Evolutionary conservation across 345 rosid genomes (phyloP).

Genomic region (Ailanthus altissimus): DNA sequence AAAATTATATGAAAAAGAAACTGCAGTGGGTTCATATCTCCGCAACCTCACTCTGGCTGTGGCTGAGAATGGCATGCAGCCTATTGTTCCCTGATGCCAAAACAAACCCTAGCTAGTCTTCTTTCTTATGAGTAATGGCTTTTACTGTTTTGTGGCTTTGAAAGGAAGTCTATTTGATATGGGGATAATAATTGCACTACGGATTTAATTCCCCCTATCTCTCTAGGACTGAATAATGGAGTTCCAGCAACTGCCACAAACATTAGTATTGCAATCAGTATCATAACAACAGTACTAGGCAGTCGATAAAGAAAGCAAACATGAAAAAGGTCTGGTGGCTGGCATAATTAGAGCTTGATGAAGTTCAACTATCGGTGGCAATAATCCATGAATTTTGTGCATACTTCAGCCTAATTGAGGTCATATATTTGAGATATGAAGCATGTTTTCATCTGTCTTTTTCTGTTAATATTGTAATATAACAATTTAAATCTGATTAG

Average conservation of each 20-base stretch:
- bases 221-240: constrained; percentile 3
- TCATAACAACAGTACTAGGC: too few species aligned
- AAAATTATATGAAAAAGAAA: constrained; percentile 14
- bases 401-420: neutral
- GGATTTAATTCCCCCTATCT: constrained; percentile 2
- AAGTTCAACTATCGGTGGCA: neutral
- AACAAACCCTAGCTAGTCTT: constrained; percentile 27
- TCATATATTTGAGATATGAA: neutral
- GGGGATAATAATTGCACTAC: neutral
- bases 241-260: neutral
- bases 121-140: neutral
- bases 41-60: constrained; percentile 17
- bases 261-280: neutral
- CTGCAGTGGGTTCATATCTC: constrained; percentile 2
- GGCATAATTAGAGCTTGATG: neutral
- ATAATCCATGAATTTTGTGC: neutral
- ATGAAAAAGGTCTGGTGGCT: neutral
- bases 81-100: constrained; percentile 10
- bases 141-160: neutral
- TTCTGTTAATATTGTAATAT: neutral
- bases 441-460: neutral
- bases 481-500: neutral
- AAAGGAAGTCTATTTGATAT: neutral
- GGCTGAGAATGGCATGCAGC: constrained; percentile 8
- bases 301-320: neutral